These are phyloP conservation scores for Diddensiella transvaalensis DNA, from an alignment of 805 yeast genomes.

Conservation along the genomic window DNA sequence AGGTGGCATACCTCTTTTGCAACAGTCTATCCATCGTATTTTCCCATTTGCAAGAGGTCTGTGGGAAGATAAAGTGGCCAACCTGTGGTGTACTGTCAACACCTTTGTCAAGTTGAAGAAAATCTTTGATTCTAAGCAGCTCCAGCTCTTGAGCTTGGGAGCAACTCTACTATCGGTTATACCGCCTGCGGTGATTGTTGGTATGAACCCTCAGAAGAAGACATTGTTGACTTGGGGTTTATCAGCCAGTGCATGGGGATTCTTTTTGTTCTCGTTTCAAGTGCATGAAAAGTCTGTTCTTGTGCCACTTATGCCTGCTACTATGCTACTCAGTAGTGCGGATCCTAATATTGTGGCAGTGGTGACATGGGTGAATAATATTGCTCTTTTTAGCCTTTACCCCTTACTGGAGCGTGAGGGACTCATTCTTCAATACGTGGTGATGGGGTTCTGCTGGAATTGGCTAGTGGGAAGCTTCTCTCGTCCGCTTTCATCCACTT, in stretches of 20 bases:
- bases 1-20: conserved; percentile 43
- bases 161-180: conserved; percentile 42
- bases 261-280: conserved; percentile 87
- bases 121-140: conserved; percentile 49
- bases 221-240: conserved; percentile 68
- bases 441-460: conserved; percentile 59
- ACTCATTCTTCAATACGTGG: conserved; percentile 66
- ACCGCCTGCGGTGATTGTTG: conserved; percentile 53
- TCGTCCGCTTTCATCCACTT: conserved; percentile 23
- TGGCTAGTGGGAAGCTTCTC: conserved; percentile 69
- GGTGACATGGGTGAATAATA: conserved; percentile 82
- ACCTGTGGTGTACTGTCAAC: conserved; percentile 96
- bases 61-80: conserved; percentile 96
- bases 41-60: conserved; percentile 93
- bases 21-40: conserved; percentile 61
- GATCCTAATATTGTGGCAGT: conserved; percentile 63
- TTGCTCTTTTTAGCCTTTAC: conserved; percentile 81
- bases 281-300: conserved; percentile 93
- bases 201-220: conserved; percentile 44
- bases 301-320: conserved; percentile 81
- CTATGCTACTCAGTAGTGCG: conserved; percentile 52
- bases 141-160: conserved; percentile 49
- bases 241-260: conserved; percentile 80
- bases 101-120: conserved; percentile 65
- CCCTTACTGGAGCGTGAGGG: conserved; percentile 80